Evolutionary conservation across 208 protist genomes (phyloP), one percentile per base, ranked within the genome.

Genomic region (Wallacemonas sp.): DNA sequence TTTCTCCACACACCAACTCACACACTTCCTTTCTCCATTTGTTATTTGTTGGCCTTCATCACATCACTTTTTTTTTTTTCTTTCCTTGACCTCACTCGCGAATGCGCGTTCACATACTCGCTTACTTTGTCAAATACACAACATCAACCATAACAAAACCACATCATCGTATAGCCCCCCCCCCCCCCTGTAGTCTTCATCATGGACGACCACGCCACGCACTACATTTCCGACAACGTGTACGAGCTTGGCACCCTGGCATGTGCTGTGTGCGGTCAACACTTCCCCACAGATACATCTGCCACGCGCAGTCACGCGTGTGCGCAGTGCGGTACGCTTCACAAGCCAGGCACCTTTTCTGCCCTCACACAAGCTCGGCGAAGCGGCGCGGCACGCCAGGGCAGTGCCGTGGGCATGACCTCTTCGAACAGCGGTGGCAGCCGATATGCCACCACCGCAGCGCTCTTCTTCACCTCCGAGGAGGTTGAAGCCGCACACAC

Each of bases 221-320:
- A 79, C 66, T 86, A 86, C 63, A 63, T 86, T 39, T 75, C 66
- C 56, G 70, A 72, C 34, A 68, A 72, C 39, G 55, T 88, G 36
- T 87, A 83, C 68, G 38, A 68, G 2, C 76, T 91, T 51, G 88
- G 88, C 33, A 85, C 85, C 11, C 70, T 78, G 11, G 79, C 70
- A 58, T 94, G 88, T 66, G 70, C 75, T 11, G 70, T 88, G 14
- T 94, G 88, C 62, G 88, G 88, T 1, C 74, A 85, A 0, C 72
- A 75, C 36, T 80, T 94, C 24, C 70, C 75, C 9, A 62, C 83
- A 27, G 45, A 63, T 56, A 72, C 68, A 2, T 67, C 58, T 41
- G 59, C 73, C 27, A 61, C 62, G 54, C 68, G 66, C 27, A 75
- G 59, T 8, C 36, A 53, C 61, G 36, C 53, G 17, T 68, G 59